Evolutionary conservation across 2,329 filamentous ascomycete genomes (phyloP).

Genomic region (Fusarium torulosum): DNA sequence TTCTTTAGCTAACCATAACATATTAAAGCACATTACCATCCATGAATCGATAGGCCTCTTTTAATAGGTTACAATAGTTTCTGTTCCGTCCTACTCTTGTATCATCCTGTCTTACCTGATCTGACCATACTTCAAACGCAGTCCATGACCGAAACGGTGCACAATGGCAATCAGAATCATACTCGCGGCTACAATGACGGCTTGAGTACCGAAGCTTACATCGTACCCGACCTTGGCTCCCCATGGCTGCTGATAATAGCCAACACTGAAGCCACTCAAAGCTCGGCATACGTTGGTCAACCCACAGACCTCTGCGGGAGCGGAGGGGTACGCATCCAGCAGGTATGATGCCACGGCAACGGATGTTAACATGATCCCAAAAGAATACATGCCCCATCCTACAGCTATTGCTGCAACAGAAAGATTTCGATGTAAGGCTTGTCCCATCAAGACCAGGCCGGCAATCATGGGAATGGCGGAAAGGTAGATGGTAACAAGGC

Average conservation of each 20-base stretch:
- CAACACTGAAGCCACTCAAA: conserved; percentile 61
- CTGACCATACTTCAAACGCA: conserved; percentile 24
- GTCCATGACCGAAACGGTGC: conserved; percentile 22
- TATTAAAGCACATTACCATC: no score
- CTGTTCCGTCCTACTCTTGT: no score
- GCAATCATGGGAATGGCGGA: no score
- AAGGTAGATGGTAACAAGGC: no score
- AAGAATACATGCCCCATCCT: conserved; percentile 66
- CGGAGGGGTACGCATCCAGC: conserved; percentile 64
- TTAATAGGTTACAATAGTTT: no score
- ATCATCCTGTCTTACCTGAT: conserved; percentile 20
- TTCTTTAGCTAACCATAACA: no score
- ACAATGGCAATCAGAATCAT: conserved; percentile 48
- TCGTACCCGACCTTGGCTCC: conserved; percentile 54
- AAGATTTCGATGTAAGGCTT: conserved; percentile 60
- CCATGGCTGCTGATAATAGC: conserved; percentile 63
- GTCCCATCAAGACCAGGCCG: conserved; percentile 58
- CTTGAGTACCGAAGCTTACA: conserved; percentile 57
- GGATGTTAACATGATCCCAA: conserved; percentile 65
- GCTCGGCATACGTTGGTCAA: conserved; percentile 57
- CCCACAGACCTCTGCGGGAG: conserved; percentile 60
- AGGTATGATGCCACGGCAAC: conserved; percentile 62
- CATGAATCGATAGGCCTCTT: no score
- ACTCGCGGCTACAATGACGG: conserved; percentile 42
- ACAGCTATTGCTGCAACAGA: conserved; percentile 47